Conservation (phyloP, 1,284 basidiomycete genomes). For the Microbotryum lychnidis-dioicae region DNA sequence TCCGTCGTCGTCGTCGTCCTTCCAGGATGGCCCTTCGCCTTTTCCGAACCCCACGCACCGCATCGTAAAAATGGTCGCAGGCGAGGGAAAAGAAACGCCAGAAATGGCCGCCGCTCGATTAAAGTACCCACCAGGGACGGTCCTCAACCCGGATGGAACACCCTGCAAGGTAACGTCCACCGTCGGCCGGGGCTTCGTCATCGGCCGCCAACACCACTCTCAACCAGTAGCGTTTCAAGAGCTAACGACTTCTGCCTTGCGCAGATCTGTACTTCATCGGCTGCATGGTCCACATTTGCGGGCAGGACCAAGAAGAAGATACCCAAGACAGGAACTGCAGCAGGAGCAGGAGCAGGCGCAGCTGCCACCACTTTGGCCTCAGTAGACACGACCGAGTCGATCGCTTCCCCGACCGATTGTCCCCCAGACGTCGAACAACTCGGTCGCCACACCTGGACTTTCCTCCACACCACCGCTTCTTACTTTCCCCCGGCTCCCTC, state of each 20-base stretch:
- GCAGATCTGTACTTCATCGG: constrained; percentile 30
- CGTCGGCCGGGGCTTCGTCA: neutral
- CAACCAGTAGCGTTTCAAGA: no score
- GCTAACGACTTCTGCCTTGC: neutral
- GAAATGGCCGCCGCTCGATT: no score
- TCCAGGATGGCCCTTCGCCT: no score
- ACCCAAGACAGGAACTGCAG: constrained; percentile 11
- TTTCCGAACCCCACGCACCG: no score
- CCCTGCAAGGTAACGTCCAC: constrained; percentile 71
- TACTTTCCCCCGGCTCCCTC: constrained; percentile 80
- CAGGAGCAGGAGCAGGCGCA: neutral
- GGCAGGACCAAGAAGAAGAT: constrained; percentile 30
- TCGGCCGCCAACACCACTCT: neutral
- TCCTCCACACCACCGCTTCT: constrained; percentile 84
- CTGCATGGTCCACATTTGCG: constrained; percentile 21
- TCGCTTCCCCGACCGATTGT: constrained; percentile 57
- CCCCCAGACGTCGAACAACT: constrained; percentile 80
- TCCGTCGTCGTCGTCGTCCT: no score
- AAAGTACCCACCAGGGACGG: constrained; percentile 50
- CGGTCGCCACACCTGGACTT: constrained; percentile 87
- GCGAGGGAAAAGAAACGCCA: no score
- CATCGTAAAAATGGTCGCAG: no score
- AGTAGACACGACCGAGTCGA: constrained; percentile 21
- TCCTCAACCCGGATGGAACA: constrained; percentile 83
- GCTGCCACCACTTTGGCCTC: constrained; percentile 19